Conservation (phyloP, 208 protist genomes). For the Trypanosomatidae sp. region DNA sequence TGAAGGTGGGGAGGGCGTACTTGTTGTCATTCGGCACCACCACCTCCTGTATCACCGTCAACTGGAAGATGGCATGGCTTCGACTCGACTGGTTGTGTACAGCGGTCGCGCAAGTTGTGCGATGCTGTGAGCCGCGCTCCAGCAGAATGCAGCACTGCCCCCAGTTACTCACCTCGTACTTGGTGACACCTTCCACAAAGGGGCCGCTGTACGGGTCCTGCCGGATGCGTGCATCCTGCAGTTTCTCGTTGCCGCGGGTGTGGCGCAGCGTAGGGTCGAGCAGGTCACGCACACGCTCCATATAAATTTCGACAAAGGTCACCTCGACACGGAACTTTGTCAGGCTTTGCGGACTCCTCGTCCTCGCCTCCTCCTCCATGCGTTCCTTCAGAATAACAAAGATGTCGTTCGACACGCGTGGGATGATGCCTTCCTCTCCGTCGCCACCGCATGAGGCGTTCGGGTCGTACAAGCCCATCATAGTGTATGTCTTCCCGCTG, state of each 20-base stretch:
- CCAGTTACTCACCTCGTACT: constrained; percentile 90
- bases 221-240: constrained; percentile 88
- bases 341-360: constrained; percentile 26
- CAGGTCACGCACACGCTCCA: constrained; percentile 96
- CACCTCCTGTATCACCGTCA: constrained; percentile 81
- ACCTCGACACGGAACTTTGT: constrained; percentile 89
- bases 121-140: constrained; percentile 85
- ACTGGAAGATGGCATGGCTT: constrained; percentile 90
- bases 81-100: constrained; percentile 91
- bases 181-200: constrained; percentile 89
- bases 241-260: constrained; percentile 72
- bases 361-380: constrained; percentile 32
- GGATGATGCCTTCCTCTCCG: constrained; percentile 90
- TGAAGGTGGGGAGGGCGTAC: constrained; percentile 57
- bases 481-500: constrained; percentile 93
- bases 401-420: constrained; percentile 89
- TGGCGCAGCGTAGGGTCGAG: constrained; percentile 86
- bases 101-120: constrained; percentile 92
- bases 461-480: constrained; percentile 89
- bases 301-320: constrained; percentile 98
- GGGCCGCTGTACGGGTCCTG: constrained; percentile 87
- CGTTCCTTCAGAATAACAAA: constrained; percentile 73
- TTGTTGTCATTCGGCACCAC: constrained; percentile 68
- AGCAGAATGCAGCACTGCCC: constrained; percentile 88
- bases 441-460: constrained; percentile 69